A percentile compares a stretch with the other conserved stretches of the same genome.
Evolutionary conservation across 2,329 filamentous ascomycete species (phyloP).

Genomic region (Ceratocystis lukuohia): DNA sequence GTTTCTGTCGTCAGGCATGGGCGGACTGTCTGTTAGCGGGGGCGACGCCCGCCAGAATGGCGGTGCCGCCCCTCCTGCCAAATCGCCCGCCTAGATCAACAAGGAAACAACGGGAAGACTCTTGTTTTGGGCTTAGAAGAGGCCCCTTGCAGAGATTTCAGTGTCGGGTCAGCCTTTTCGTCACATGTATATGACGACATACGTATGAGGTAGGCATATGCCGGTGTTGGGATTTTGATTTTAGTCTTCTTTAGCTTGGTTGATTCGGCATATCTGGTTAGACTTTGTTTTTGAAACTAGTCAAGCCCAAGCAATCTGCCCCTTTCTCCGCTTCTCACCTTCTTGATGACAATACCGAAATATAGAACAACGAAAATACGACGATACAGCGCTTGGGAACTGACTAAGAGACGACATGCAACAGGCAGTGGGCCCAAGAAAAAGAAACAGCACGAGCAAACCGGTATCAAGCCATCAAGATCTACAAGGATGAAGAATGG

Average conservation of each 20-base stretch:
- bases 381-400: background rate
- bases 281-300: conserved; percentile 8
- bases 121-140: background rate
- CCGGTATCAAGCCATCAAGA: conserved; percentile 9
- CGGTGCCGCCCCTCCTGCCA: conserved; percentile 41
- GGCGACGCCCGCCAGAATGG: conserved; percentile 49
- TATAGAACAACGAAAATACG: background rate
- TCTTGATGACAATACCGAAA: background rate
- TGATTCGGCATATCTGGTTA: conserved; percentile 1
- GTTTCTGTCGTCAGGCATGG: conserved; percentile 63
- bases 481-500: background rate
- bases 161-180: conserved; percentile 1
- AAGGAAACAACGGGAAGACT: background rate
- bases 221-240: conserved; percentile 6
- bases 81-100: conserved; percentile 41
- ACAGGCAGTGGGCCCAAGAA: background rate
- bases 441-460: background rate
- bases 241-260: conserved; percentile 8
- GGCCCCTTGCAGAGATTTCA: background rate
- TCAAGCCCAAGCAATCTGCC: conserved; percentile 2
- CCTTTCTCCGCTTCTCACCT: background rate
- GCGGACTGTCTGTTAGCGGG: conserved; percentile 57
- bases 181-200: background rate
- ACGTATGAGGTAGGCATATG: conserved; percentile 6
- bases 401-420: background rate